Evolutionary conservation across 805 yeast species (phyloP).

Genomic region (Cephaloascus fragrans): DNA sequence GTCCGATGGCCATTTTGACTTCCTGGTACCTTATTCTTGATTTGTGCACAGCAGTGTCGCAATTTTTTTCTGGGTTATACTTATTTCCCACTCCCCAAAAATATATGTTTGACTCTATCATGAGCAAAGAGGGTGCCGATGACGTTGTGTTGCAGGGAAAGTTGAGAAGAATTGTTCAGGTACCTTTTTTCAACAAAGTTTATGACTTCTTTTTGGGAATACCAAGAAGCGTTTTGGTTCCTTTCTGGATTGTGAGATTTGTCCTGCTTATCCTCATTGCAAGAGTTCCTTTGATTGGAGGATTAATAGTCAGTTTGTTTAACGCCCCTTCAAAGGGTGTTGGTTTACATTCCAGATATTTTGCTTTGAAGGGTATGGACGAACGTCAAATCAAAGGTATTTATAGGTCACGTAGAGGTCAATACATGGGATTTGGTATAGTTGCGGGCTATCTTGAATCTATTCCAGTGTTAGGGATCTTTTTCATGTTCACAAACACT

Average conservation of each 20-base stretch:
- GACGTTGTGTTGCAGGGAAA: conserved; percentile 31
- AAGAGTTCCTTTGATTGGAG: conserved; percentile 51
- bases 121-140: conserved; percentile 34
- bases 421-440: conserved; percentile 42
- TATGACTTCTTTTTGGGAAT: conserved; percentile 17
- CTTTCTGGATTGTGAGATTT: conserved; percentile 28
- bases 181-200: conserved; percentile 19
- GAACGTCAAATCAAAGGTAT: conserved; percentile 26
- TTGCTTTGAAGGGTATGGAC: conserved; percentile 43
- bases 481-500: conserved; percentile 48
- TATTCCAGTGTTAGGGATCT: conserved; percentile 41
- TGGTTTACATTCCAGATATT: conserved; percentile 45
- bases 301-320: conserved; percentile 36
- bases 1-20: conserved; percentile 40
- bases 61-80: conserved; percentile 27
- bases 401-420: conserved; percentile 25
- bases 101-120: conserved; percentile 36
- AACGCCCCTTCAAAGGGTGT: conserved; percentile 48
- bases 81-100: conserved; percentile 40
- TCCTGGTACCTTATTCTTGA: conserved; percentile 36
- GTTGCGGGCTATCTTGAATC: conserved; percentile 40
- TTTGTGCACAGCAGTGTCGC: conserved; percentile 29
- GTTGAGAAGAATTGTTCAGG: conserved; percentile 17
- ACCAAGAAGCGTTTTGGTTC: conserved; percentile 29
- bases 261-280: conserved; percentile 26